Conservation (phyloP, 192 early-diverging fungal genomes). For the Geranomyces variabilis region DNA sequence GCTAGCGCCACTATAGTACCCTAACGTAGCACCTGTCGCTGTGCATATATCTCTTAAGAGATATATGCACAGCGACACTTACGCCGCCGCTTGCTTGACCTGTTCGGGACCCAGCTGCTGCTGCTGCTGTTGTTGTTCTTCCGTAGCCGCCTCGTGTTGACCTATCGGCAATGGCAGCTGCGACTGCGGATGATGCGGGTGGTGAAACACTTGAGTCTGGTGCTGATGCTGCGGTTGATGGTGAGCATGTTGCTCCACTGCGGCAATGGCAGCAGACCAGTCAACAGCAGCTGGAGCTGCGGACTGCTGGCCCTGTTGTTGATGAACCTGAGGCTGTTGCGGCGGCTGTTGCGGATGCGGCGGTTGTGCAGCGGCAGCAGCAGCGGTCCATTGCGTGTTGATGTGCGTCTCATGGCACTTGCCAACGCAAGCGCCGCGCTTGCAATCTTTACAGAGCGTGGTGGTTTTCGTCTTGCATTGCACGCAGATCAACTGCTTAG, state of each 20-base stretch:
- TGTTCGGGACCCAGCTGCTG: neutral
- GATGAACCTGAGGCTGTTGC: neutral
- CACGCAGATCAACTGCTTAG: constrained; percentile 9
- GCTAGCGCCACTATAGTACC: no score
- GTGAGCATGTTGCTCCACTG: constrained; percentile 4
- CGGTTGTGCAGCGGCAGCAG: constrained; percentile 11
- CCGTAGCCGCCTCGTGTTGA: no score
- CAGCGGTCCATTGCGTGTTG: constrained; percentile 7
- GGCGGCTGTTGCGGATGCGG: neutral
- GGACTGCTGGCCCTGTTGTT: constrained; percentile 10
- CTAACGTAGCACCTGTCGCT: no score
- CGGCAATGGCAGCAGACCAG: constrained; percentile 1
- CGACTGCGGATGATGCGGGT: neutral
- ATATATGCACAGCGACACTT: no score
- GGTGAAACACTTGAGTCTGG: neutral
- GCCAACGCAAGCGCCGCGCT: neutral
- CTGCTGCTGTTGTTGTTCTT: constrained; percentile 4
- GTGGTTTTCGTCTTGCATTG: constrained; percentile 12
- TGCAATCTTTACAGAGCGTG: constrained; percentile 3
- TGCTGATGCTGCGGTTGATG: constrained; percentile 7
- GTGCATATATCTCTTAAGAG: no score
- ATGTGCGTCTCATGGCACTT: constrained; percentile 13
- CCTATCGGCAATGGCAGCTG: neutral
- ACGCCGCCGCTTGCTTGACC: no score
- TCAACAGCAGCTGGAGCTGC: constrained; percentile 11